phyloP scores from a whole-genome alignment of 768 basidiomycete species.

The Auriscalpium microsporum region DNA sequence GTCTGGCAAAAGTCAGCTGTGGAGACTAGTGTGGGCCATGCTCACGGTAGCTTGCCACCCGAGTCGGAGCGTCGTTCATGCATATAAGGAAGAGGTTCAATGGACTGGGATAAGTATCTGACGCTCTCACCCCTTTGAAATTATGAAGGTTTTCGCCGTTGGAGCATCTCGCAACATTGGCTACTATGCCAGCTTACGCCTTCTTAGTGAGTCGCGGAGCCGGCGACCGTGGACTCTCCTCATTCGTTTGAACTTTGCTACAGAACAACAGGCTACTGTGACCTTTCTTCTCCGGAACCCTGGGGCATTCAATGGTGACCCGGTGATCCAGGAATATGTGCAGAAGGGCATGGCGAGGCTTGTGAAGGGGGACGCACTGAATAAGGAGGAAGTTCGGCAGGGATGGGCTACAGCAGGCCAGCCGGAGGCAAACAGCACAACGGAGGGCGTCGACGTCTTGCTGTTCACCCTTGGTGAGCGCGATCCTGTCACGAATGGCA shows the following conservation, averaged over 20 bases:
- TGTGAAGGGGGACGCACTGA: conserved; percentile 53
- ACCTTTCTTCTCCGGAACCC: conserved; percentile 54
- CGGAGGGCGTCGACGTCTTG: conserved; percentile 39
- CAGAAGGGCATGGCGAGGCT: conserved; percentile 43
- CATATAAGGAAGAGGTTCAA: no score
- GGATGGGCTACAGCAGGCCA: conserved; percentile 41
- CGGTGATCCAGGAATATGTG: conserved; percentile 42
- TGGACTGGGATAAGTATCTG: background rate
- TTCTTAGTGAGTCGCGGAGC: conserved; percentile 21
- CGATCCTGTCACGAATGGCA: no score
- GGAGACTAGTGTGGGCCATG: no score
- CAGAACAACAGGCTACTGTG: conserved; percentile 50
- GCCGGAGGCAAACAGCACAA: conserved; percentile 9
- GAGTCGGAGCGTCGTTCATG: no score
- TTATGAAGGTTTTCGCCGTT: conserved; percentile 26
- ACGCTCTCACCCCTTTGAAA: no score
- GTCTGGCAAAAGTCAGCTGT: no score
- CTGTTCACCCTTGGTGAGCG: conserved; percentile 49
- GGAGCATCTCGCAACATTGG: conserved; percentile 35
- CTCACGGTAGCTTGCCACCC: no score
- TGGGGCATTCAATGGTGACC: conserved; percentile 44
- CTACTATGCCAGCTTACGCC: conserved; percentile 24
- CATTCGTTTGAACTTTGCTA: background rate
- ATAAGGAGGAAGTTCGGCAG: conserved; percentile 38
- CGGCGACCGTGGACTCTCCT: background rate